phyloP scores from a whole-genome alignment of 2,329 filamentous ascomycete species.

The Nemania sp. region DNA sequence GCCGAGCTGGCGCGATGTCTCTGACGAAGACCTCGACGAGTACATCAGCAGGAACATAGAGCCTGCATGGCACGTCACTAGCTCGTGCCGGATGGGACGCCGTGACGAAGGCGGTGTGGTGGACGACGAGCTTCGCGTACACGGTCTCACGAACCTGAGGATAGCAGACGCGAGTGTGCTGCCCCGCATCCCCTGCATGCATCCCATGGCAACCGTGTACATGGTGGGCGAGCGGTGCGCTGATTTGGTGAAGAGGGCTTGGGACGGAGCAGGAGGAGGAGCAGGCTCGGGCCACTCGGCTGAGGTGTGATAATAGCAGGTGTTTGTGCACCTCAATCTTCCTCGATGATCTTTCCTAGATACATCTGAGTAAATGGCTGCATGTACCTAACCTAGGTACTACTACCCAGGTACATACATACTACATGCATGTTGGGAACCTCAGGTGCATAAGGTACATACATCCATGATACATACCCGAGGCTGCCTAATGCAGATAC shows the following conservation, averaged over 20 bases:
- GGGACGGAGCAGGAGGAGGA: slow-evolving; percentile 16
- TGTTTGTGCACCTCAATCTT: too few relatives aligned
- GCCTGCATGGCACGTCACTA: neutral
- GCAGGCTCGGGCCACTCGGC: too few relatives aligned
- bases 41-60: neutral
- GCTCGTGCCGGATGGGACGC: neutral
- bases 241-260: slow-evolving; percentile 32
- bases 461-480: too few relatives aligned
- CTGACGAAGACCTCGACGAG: neutral
- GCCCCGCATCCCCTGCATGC: slow-evolving; percentile 35
- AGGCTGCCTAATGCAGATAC: too few relatives aligned
- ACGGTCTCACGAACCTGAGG: slow-evolving; percentile 18
- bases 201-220: slow-evolving; percentile 37
- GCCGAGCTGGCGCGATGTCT: too few relatives aligned
- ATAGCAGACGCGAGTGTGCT: slow-evolving; percentile 35
- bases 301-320: too few relatives aligned
- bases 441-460: too few relatives aligned
- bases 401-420: too few relatives aligned
- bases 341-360: too few relatives aligned
- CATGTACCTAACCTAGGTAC: too few relatives aligned
- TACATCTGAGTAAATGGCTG: too few relatives aligned
- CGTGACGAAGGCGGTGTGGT: slow-evolving; percentile 13
- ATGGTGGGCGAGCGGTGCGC: slow-evolving; percentile 41
- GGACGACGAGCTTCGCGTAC: slow-evolving; percentile 17
- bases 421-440: too few relatives aligned